Conservation (phyloP, 805 yeast genomes). For the Candida sonorensis region DNA sequence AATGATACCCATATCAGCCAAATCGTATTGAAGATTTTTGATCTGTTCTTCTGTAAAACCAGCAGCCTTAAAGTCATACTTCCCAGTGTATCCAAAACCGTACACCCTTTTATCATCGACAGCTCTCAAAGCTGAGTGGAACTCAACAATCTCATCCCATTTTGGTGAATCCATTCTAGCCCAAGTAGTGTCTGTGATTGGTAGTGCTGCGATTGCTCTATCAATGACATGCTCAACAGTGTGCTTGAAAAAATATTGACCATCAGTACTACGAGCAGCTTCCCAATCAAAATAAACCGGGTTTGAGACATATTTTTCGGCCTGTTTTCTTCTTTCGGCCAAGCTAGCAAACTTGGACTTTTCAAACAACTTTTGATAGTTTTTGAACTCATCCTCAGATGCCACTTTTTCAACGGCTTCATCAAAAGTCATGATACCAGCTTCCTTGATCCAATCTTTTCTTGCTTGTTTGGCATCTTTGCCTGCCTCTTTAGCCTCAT, state of each 20-base stretch:
- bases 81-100: constrained; percentile 56
- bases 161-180: constrained; percentile 60
- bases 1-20: constrained; percentile 51
- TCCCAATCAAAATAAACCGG: constrained; percentile 50
- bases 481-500: constrained; percentile 35
- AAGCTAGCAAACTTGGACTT: constrained; percentile 12
- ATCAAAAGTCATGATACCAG: constrained; percentile 40
- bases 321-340: constrained; percentile 17
- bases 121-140: constrained; percentile 41
- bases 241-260: constrained; percentile 42
- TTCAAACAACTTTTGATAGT: constrained; percentile 8
- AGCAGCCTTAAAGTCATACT: constrained; percentile 53
- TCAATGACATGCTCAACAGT: constrained; percentile 51
- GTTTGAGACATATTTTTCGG: constrained; percentile 21
- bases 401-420: constrained; percentile 38
- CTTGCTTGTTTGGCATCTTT: constrained; percentile 30
- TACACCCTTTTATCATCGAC: constrained; percentile 45
- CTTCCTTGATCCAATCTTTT: constrained; percentile 38
- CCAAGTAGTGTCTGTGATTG: constrained; percentile 57
- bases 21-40: constrained; percentile 43
- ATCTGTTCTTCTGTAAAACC: constrained; percentile 45
- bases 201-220: constrained; percentile 47
- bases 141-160: constrained; percentile 39
- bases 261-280: constrained; percentile 53
- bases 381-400: constrained; percentile 17